Conservation (phyloP, 225 moss, liverwort and hornwort species). For the Straminergon stramineum region DNA sequence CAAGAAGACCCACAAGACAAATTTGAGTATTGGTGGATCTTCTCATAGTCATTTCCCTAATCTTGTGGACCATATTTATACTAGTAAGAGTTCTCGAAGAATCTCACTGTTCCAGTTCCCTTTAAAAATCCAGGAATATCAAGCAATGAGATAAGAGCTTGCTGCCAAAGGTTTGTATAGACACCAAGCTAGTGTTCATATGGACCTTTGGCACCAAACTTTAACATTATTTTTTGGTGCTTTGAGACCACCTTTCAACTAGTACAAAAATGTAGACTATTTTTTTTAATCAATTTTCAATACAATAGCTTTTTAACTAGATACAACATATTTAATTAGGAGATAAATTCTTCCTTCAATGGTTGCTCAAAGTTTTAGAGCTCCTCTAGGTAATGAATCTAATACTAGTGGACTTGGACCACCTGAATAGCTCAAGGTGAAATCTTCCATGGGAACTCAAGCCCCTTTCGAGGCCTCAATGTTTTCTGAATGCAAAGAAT, state of each 20-base stretch:
- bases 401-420: neutral
- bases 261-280: neutral
- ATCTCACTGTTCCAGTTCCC: accelerated
- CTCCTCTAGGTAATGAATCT: neutral
- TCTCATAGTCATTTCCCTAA: too few species aligned
- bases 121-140: neutral
- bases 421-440: neutral
- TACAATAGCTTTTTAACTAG: accelerated
- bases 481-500: neutral
- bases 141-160: neutral
- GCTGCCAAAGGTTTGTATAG: neutral
- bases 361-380: neutral
- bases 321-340: neutral
- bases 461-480: accelerated
- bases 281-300: neutral
- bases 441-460: accelerated
- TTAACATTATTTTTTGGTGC: accelerated
- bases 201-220: neutral
- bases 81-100: neutral
- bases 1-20: accelerated
- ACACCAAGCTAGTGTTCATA: accelerated
- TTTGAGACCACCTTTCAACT: neutral
- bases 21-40: neutral
- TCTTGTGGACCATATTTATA: accelerated
- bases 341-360: neutral